Base-by-base conservation (phyloP, 2,329 filamentous ascomycete genomes). In the Arthrobotrys sphaeroides region DNA sequence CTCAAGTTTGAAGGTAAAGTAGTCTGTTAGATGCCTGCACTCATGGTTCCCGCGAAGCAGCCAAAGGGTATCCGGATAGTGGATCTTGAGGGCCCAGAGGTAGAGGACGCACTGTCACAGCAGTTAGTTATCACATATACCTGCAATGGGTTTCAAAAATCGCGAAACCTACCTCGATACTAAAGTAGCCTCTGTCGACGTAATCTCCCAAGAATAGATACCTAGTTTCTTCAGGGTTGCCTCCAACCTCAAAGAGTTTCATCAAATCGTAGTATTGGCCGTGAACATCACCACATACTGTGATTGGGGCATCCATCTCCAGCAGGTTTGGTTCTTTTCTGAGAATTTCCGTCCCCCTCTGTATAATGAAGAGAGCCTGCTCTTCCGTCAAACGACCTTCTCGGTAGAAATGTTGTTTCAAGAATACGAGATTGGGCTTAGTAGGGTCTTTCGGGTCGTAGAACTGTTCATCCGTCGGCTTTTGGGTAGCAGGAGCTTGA, bases 1-100 rank as follows among this genome's bases (percentile, higher is more conserved):
- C 84, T 99, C 95, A 72, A 99, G 90, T 87, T 99, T 98, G 87
- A 99, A 99, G 77, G 95, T 99, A 85, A 99, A 99, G 87, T 99
- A 99, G 83, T 99, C 95, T 70, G 95, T 99, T 87, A 99, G 88
- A 85, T 99, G 95, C 81, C 95, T 91, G 84, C 95, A 99, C 85
- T 99, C 95, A 85, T 99, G 95, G 84, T 99, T 99, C 79, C 95
- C 95, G 81, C 95, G 92, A 79, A 99, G 88, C 79, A 99, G 87
- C 95, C 95, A 99, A 69, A 99, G 89, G 18, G 93, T 94, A 84
- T 98, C 93, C 64, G 95, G 95, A 82, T 98, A 99, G 89, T 96
- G 97, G 82, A 99, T 98, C 88, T 99, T 99, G 83, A 99, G 87
- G 33, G 91, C 91, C 95, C 95, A 99, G 24, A 99, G 88, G 83